Conservation (phyloP, 495 filamentous ascomycete species). For the Aspergillus coremiiformis region DNA sequence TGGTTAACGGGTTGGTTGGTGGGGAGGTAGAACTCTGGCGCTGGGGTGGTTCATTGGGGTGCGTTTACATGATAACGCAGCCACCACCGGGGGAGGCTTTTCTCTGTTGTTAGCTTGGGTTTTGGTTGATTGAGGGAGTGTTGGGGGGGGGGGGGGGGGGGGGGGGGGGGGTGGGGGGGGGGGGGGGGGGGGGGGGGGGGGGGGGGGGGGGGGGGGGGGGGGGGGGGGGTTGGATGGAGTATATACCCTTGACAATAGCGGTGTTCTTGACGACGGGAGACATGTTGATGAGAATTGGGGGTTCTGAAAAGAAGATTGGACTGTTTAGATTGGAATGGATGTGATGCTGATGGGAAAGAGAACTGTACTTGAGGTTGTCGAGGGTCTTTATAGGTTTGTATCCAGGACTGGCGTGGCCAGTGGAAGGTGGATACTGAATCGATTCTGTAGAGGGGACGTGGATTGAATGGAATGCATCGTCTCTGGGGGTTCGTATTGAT, state of each 20-base stretch:
- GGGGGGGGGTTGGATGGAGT: too few species aligned
- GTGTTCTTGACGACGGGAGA: slow-evolving; percentile 23
- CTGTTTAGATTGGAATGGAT: slow-evolving; percentile 10
- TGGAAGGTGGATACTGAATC: neutral
- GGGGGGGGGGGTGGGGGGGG: neutral
- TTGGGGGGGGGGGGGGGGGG: neutral
- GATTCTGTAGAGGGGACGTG: too few species aligned
- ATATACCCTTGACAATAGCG: slow-evolving; percentile 28
- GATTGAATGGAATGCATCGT: too few species aligned
- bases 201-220: neutral
- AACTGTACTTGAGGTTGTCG: neutral
- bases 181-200: neutral
- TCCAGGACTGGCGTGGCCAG: neutral
- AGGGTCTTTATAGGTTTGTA: slow-evolving; percentile 2
- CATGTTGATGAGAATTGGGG: slow-evolving; percentile 26
- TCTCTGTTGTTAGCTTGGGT: slow-evolving; percentile 10
- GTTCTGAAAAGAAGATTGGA: slow-evolving; percentile 16
- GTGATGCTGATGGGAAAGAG: slow-evolving; percentile 10
- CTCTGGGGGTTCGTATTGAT: too few species aligned
- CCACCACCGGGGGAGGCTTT: slow-evolving; percentile 31
- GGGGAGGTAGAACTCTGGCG: neutral
- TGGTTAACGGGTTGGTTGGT: neutral
- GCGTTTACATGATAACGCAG: slow-evolving; percentile 35
- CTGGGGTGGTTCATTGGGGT: slow-evolving; percentile 1
- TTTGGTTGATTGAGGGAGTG: neutral